Evolutionary conservation across 2,329 filamentous ascomycete genomes (phyloP).

Genomic region (Rutstroemia sydowiana): DNA sequence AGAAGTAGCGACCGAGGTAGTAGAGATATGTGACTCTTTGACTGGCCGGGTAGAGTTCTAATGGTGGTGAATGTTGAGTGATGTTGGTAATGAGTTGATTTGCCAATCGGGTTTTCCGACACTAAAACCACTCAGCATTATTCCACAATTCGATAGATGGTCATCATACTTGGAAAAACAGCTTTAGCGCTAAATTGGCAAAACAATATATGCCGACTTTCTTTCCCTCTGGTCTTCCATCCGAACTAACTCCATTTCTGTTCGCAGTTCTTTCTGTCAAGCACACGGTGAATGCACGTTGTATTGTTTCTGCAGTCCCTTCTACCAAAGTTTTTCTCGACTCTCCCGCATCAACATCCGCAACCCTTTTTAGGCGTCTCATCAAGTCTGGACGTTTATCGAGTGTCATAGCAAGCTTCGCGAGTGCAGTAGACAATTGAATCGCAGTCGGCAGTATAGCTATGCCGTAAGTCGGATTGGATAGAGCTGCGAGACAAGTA

Average conservation of each 20-base stretch:
- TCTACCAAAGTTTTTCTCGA: constrained; percentile 76
- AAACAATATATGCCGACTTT: constrained; percentile 85
- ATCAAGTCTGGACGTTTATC: constrained; percentile 75
- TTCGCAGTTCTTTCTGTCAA: constrained; percentile 70
- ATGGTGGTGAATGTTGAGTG: constrained; percentile 70
- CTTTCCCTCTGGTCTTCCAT: constrained; percentile 70
- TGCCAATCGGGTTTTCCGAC: constrained; percentile 73
- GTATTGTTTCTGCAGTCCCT: constrained; percentile 78
- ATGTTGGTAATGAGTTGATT: constrained; percentile 89
- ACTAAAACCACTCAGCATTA: constrained; percentile 38
- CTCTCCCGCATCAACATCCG: constrained; percentile 52
- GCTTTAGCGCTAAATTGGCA: constrained; percentile 81
- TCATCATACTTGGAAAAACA: constrained; percentile 66
- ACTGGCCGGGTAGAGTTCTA: constrained; percentile 73
- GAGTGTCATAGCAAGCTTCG: constrained; percentile 75
- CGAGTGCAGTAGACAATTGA: constrained; percentile 71
- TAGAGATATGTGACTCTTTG: constrained; percentile 91
- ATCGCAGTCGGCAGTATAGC: constrained; percentile 80
- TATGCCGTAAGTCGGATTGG: constrained; percentile 69
- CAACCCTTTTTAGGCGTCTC: constrained; percentile 46
- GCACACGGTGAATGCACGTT: constrained; percentile 86
- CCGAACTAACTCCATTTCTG: constrained; percentile 41
- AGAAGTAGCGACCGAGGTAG: constrained; percentile 85
- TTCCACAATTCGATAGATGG: constrained; percentile 5
- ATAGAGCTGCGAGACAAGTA: constrained; percentile 75